Percentiles rank a stretch among this genome's conserved stretches.
phyloP scores from a whole-genome alignment of 1,139 yeast genomes.

The Oligophagozyma castellii region DNA sequence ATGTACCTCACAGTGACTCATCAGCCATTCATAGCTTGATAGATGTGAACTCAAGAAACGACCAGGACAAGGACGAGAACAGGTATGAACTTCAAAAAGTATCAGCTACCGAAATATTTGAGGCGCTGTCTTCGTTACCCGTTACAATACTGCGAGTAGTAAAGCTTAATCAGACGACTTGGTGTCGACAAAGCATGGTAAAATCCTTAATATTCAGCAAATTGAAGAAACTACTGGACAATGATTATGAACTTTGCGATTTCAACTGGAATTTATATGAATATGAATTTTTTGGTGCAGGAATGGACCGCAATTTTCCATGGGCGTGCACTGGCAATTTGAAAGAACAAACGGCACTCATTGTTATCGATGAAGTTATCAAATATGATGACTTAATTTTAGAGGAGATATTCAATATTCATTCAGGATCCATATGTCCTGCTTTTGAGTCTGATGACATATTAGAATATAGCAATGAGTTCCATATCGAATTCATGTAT shows the following conservation, averaged over 20 bases:
- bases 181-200: constrained; percentile 22
- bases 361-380: constrained; percentile 14
- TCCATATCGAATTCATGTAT: constrained; percentile 5
- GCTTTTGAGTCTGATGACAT: constrained; percentile 11
- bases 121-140: no score
- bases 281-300: constrained; percentile 18
- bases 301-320: constrained; percentile 18
- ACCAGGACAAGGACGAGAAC: constrained; percentile 4
- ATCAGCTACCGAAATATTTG: constrained; percentile 1
- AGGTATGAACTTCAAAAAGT: constrained; percentile 9
- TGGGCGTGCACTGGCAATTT: constrained; percentile 21
- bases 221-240: constrained; percentile 6
- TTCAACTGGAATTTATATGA: constrained; percentile 1
- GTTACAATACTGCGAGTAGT: background rate
- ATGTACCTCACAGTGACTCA: no score
- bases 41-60: constrained; percentile 9
- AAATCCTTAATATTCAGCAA: constrained; percentile 14
- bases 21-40: constrained; percentile 5
- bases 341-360: constrained; percentile 13
- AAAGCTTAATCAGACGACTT: constrained; percentile 10
- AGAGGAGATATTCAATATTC: constrained; percentile 15
- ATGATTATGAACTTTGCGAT: background rate
- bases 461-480: constrained; percentile 7
- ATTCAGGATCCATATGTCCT: constrained; percentile 3
- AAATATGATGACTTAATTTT: constrained; percentile 13